Evolutionary conservation across 2,329 filamentous ascomycete genomes (phyloP).

Genomic region (Lithohypha guttulata): DNA sequence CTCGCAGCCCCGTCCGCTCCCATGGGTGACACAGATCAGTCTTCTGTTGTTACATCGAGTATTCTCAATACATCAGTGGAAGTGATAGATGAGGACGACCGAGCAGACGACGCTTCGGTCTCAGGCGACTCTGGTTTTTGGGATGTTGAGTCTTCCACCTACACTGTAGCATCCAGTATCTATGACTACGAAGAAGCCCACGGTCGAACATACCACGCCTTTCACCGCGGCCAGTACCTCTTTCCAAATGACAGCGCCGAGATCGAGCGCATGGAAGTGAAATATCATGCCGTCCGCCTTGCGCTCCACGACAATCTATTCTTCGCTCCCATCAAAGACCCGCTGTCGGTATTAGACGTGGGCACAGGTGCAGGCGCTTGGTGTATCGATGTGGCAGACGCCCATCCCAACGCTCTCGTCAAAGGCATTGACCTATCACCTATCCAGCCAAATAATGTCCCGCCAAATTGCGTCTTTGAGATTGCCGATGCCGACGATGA

Average conservation of each 20-base stretch:
- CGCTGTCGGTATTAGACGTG: conserved; percentile 13
- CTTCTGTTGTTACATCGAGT: too few species aligned
- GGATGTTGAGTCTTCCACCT: conserved; percentile 16
- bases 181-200: conserved; percentile 25
- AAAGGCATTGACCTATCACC: conserved; percentile 28
- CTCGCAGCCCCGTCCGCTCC: too few species aligned
- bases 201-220: conserved; percentile 27
- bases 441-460: conserved; percentile 36
- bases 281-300: conserved; percentile 23
- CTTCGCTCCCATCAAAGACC: conserved; percentile 21
- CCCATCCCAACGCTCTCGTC: conserved; percentile 27
- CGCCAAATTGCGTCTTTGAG: conserved; percentile 45
- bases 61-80: too few species aligned
- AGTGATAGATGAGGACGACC: background rate
- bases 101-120: background rate
- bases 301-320: conserved; percentile 19
- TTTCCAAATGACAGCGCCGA: conserved; percentile 29
- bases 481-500: conserved; percentile 48
- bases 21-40: too few species aligned
- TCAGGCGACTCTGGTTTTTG: conserved; percentile 11
- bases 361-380: conserved; percentile 17
- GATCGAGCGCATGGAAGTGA: conserved; percentile 28
- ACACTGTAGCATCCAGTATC: conserved; percentile 23
- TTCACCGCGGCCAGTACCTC: conserved; percentile 22
- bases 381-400: conserved; percentile 31